These are phyloP conservation scores for Stevia rebaudiana DNA, from an alignment of 140 eudicot genomes.

Conservation along the genomic window DNA sequence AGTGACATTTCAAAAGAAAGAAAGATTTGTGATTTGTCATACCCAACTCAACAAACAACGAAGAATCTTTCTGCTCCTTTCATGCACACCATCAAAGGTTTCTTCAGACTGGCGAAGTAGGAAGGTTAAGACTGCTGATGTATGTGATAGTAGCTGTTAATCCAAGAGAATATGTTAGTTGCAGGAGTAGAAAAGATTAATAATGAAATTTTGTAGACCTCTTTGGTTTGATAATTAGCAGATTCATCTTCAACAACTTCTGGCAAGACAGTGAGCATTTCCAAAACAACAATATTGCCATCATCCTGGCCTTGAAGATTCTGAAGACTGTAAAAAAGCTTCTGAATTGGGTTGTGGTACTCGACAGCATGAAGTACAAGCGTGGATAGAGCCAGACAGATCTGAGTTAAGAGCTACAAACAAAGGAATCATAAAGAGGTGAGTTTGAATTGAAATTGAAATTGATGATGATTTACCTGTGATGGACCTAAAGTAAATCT, in stretches of 20 bases:
- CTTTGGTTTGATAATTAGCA: slow-evolving; percentile 36
- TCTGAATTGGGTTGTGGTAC: slow-evolving; percentile 69
- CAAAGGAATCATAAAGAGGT: background rate
- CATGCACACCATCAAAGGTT: slow-evolving; percentile 45
- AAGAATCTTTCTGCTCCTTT: slow-evolving; percentile 67
- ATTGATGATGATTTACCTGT: slow-evolving; percentile 42
- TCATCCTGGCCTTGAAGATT: slow-evolving; percentile 65
- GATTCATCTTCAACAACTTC: slow-evolving; percentile 78
- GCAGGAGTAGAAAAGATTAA: background rate
- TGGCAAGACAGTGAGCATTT: slow-evolving; percentile 90
- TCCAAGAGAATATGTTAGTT: slow-evolving; percentile 4
- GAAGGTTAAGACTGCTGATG: slow-evolving; percentile 70
- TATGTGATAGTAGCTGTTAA: slow-evolving; percentile 74
- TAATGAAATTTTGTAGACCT: too few species aligned
- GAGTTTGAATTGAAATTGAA: too few species aligned
- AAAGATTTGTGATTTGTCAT: slow-evolving; percentile 14
- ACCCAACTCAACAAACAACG: slow-evolving; percentile 98
- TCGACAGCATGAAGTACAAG: slow-evolving; percentile 76
- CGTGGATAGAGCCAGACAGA: slow-evolving; percentile 78
- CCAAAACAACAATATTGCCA: slow-evolving; percentile 73
- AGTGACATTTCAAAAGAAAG: too few species aligned
- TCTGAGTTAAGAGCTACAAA: slow-evolving; percentile 83
- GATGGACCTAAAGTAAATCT: slow-evolving; percentile 80
- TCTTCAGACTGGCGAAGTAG: slow-evolving; percentile 64
- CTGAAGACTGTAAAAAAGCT: slow-evolving; percentile 83